Base-by-base conservation (phyloP, 177 flowering plant genomes). In the Vitis hybrid region DNA sequence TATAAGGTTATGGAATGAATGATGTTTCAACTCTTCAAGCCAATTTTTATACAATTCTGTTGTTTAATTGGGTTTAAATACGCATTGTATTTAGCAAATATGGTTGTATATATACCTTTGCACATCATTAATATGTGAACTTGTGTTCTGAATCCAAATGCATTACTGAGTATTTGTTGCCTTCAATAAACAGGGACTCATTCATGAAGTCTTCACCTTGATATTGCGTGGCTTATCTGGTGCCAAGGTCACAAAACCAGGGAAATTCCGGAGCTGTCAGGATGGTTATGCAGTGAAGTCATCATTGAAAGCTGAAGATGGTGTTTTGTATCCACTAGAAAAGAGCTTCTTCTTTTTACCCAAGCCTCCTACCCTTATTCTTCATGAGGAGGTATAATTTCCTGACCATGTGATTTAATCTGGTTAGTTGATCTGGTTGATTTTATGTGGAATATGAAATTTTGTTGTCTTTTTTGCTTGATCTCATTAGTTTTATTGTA, bases 241-340 rank as follows among this genome's bases (percentile, higher is more conserved):
- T 65, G 89, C 97, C 74, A 96, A 94, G 80, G 82, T 96, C 51
- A 94, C 98, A 10, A 90, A 89, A 71, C 97, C 99, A 4, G 99
- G 98, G 67, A 91, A 86, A 69, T 96, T 96, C 85, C 93, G 98
- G 49, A 96, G 99, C 81, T 82, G 86, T 80, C 97, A 85, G 79
- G 91, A 90, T 82, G 99, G 99, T 64, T 94, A 90, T 87, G 99
- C 97, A 7, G 99, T 96, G 69, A 96, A 94, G 82, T 92, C 99
- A 15, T 96, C 99, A 10, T 75, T 96, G 83, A 96, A 96, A 83
- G 99, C 99, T 75, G 99, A 96, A 84, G 99, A 96, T 83, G 99
- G 99, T 49, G 79, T 96, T 56, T 76, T 96, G 21, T 96, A 94
- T 82, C 98, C 99, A 11, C 90, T 96, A 68, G 99, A 96, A 55